Evolutionary conservation across 2,329 filamentous ascomycete species (phyloP), one percentile per base, ranked within the genome.

Genomic region (Colletotrichum musicola): DNA sequence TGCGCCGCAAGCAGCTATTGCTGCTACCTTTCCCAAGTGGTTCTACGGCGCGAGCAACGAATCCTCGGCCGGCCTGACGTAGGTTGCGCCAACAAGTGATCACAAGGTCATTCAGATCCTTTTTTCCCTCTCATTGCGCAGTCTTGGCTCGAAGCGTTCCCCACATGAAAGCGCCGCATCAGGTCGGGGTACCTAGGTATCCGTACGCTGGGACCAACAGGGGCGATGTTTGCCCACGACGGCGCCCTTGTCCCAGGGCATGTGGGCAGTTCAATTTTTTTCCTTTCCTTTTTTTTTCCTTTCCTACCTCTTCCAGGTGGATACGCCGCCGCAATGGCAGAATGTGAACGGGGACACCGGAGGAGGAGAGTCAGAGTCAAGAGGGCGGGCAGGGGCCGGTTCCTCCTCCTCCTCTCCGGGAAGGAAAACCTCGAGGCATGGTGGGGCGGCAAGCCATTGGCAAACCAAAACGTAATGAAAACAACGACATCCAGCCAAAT

Each of bases 391-490:
- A 35, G 50, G 30, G 51, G 53, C 22, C 40, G 22, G 22, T 16
- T 54, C 50, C 30, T 51, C 53, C 35, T 42, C 57, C 35, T 42
- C 30, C 44, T 25, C 22, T 25, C 57, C 35, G 51, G 20, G 35
- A 18, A 10, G 30, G 27, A 30, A 30, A 30, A 30, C 40, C 5
- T 42, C 40, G 16, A 49, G 47, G 49, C 56, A 47, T 46, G 62
- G 46, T 14, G 35, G 6, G 40, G 25, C 27, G 49, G 27, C 58
- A 62, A 53, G 56, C 54, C 59, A 57, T 70, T 71, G n/a, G 47
- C 59, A 58, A 71, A 72, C 61, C 35, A 63, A 63, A 62, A 72
- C 71, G 71, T 72, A 72, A 72, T 71, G 62, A 62, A 72, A 72
- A 72, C 54, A 50, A 65, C 49, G 53, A 68, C 54, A 60, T 55